Evolutionary conservation across 108 stramenopile genomes (phyloP), one percentile per base, ranked within the genome.

Genomic region (Cyclotella cryptica): DNA sequence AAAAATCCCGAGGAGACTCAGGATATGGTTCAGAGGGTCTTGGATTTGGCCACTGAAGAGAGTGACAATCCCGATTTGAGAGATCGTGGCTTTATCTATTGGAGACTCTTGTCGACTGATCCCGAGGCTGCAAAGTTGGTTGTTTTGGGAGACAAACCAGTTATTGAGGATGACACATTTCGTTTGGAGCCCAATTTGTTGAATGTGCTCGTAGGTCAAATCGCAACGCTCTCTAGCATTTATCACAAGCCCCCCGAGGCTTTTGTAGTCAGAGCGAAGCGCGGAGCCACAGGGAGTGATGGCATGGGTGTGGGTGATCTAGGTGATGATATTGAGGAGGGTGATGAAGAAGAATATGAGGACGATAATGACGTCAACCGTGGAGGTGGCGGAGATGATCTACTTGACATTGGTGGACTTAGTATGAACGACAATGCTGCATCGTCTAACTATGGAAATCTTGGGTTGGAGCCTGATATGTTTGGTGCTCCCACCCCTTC

Each of bases 221-320:
- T 99, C 75, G 96, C 98, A 14, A 98, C 98, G 18, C 86, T 99
- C 59, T 80, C 89, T 21, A 91, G 90, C 49, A 94, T 99, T 65
- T 99, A 98, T 82, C 98, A 99, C 92, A 98, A 99, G 83, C 99
- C 98, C 10, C 97, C 98, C 18, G 98, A 98, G 74, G 96, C 97
- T 7, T 99, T 99, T 86, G 99, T 99, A 27, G 93, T 96, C 18
- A 84, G 94, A 55, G 85, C 76, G 39, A 78, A 79, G 41, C 85
- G 93, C 64, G 82, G 84, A 11, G 53, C 77, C 17, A 28, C 40
- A 24, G 72, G 28, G 24, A 60, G 54, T 24, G 84, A 75, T 40
- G 79, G 64, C 62, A 69, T 84, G 58, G 96, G 92, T 17, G 67
- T 74, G 57, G 85, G 72, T 12, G 85, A 79, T 45, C 88, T 92